Conservation (phyloP, 768 basidiomycete species). For the Amanita subjunquillea region DNA sequence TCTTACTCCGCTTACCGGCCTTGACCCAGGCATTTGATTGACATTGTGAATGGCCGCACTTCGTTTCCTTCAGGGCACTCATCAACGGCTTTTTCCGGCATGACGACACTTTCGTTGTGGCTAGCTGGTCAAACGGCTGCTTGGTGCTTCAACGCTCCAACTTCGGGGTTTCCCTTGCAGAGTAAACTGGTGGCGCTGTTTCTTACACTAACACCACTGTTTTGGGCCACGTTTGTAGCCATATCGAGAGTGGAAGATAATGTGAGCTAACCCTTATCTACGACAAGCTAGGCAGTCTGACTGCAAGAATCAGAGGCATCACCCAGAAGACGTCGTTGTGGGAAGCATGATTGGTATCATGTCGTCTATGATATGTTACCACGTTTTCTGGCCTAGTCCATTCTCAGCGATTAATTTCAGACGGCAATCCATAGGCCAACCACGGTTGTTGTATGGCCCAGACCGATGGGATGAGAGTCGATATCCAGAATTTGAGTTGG, state of each 20-base stretch:
- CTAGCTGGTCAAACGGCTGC: slow-evolving; percentile 56
- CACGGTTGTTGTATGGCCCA: slow-evolving; percentile 32
- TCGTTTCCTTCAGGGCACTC: slow-evolving; percentile 69
- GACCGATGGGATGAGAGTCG: slow-evolving; percentile 12
- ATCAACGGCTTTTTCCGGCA: slow-evolving; percentile 54
- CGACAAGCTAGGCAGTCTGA: neutral
- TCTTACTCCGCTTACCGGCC: slow-evolving; percentile 2
- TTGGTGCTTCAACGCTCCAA: slow-evolving; percentile 37
- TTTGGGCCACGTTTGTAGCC: slow-evolving; percentile 51
- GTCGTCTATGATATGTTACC: slow-evolving; percentile 39
- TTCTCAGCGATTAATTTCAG: slow-evolving; percentile 32
- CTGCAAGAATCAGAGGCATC: slow-evolving; percentile 37
- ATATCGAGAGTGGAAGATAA: slow-evolving; percentile 56
- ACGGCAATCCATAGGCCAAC: slow-evolving; percentile 19
- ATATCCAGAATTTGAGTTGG: slow-evolving; percentile 32
- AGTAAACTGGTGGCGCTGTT: slow-evolving; percentile 37
- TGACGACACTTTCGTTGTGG: slow-evolving; percentile 53
- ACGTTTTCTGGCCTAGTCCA: slow-evolving; percentile 59
- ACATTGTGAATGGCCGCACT: slow-evolving; percentile 38
- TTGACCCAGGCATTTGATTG: slow-evolving; percentile 20
- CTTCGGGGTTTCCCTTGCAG: slow-evolving; percentile 22
- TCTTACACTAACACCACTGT: slow-evolving; percentile 42
- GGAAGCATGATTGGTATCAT: slow-evolving; percentile 49
- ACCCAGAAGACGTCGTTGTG: slow-evolving; percentile 59
- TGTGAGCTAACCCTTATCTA: slow-evolving; percentile 26